These are phyloP conservation scores for Eleusine indica DNA, from an alignment of 176 grass and related monocot species.

Conservation along the genomic window DNA sequence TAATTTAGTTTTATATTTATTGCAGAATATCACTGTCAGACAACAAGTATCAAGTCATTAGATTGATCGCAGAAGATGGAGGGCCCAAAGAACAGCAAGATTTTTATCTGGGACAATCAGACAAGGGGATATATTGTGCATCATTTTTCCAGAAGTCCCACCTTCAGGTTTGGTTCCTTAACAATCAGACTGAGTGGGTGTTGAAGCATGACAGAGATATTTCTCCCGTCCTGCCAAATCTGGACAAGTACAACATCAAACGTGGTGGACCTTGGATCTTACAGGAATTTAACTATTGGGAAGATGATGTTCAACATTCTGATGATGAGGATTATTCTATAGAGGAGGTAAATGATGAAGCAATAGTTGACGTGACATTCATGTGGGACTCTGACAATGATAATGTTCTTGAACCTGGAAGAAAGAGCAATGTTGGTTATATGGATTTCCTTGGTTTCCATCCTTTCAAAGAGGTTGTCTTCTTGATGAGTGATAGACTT, in stretches of 20 bases:
- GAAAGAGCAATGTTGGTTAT: neutral
- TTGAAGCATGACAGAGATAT: conserved; percentile 2
- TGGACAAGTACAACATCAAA: neutral
- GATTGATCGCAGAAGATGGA: neutral
- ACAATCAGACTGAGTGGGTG: conserved; percentile 12
- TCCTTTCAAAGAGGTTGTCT: conserved; percentile 26
- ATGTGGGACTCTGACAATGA: conserved; percentile 30
- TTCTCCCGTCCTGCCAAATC: neutral
- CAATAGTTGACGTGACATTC: neutral
- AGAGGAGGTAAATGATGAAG: no score
- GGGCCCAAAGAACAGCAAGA: neutral
- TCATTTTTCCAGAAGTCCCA: neutral
- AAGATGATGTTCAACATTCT: neutral
- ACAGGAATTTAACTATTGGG: conserved; percentile 8
- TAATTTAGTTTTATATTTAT: neutral
- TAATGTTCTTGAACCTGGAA: conserved; percentile 19
- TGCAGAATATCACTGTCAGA: conserved; percentile 25
- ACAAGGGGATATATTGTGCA: conserved; percentile 33
- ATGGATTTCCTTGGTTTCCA: conserved; percentile 2
- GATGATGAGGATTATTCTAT: neutral
- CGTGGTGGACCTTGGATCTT: conserved; percentile 21
- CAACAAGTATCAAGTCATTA: conserved; percentile 27
- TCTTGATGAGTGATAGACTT: neutral
- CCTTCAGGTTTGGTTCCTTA: conserved; percentile 17
- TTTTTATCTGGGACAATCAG: conserved; percentile 29